These are phyloP conservation scores for Saccharomycopsis phalli DNA, from an alignment of 1,139 yeast genomes.

Conservation along the genomic window DNA sequence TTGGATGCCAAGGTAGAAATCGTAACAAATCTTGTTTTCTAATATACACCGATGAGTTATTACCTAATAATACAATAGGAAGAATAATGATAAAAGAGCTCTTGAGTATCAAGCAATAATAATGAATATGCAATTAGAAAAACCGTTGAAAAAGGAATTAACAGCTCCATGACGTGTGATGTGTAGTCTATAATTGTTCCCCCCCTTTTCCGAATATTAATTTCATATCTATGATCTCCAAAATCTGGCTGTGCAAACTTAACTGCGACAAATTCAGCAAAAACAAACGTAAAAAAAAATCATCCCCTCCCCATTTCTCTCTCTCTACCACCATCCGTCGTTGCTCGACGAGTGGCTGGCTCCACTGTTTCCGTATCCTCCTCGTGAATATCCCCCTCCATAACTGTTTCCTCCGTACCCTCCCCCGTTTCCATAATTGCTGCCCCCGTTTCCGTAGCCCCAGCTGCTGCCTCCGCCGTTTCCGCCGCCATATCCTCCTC, in stretches of 20 bases:
- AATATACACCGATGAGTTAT: too few species aligned
- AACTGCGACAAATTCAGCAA: background rate
- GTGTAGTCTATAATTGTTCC: too few species aligned
- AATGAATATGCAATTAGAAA: background rate
- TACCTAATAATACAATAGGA: too few species aligned
- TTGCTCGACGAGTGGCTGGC: background rate
- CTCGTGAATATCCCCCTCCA: slow-evolving; percentile 2
- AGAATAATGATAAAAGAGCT: slow-evolving; percentile 15
- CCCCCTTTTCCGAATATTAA: too few species aligned
- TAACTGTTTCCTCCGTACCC: slow-evolving; percentile 6
- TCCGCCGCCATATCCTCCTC: slow-evolving; percentile 20
- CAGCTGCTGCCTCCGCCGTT: slow-evolving; percentile 22
- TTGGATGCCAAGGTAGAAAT: too few species aligned
- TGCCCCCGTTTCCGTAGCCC: slow-evolving; percentile 1
- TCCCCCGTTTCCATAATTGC: slow-evolving; percentile 11
- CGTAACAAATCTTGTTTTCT: too few species aligned
- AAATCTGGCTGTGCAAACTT: background rate
- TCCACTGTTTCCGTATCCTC: slow-evolving; percentile 1
- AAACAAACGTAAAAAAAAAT: slow-evolving; percentile 1
- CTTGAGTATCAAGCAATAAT: slow-evolving; percentile 1
- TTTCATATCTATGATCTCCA: background rate
- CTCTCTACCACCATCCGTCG: slow-evolving; percentile 11
- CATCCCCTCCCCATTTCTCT: background rate
- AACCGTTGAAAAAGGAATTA: too few species aligned
- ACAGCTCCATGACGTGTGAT: too few species aligned